Percentiles rank a stretch among this genome's conserved stretches.
These are phyloP conservation scores for Fennellomyces sp. DNA, from an alignment of 371 early-diverging fungal genomes.

Conservation along the genomic window DNA sequence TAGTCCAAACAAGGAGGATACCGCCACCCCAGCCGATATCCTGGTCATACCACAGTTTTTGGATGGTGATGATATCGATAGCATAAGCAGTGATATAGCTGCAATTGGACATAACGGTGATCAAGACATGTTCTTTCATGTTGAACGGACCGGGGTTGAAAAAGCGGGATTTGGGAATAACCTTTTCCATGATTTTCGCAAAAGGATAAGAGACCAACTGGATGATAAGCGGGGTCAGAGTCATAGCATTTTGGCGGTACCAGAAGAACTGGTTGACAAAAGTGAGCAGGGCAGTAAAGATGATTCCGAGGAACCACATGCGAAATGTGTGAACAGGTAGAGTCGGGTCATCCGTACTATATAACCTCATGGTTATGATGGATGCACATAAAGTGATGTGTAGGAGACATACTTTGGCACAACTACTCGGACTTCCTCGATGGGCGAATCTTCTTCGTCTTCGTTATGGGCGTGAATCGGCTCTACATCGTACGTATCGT, in stretches of 20 bases:
- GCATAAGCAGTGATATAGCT: slow-evolving; percentile 66
- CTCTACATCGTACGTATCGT: slow-evolving; percentile 1
- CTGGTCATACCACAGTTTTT: slow-evolving; percentile 62
- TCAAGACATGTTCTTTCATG: slow-evolving; percentile 86
- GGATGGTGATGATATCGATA: slow-evolving; percentile 74
- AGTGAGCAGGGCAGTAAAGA: slow-evolving; percentile 61
- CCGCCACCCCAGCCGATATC: slow-evolving; percentile 65
- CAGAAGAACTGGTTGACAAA: slow-evolving; percentile 82
- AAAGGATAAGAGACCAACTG: slow-evolving; percentile 67
- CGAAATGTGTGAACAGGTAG: slow-evolving; percentile 79
- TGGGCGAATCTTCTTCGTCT: slow-evolving; percentile 72
- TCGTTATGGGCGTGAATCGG: slow-evolving; percentile 5
- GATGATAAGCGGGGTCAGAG: slow-evolving; percentile 51
- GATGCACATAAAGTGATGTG: neutral
- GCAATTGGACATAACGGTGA: slow-evolving; percentile 69
- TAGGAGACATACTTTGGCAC: slow-evolving; percentile 53
- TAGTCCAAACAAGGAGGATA: slow-evolving; percentile 64
- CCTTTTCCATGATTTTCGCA: slow-evolving; percentile 64
- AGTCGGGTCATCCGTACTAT: slow-evolving; percentile 65
- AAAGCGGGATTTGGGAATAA: slow-evolving; percentile 30
- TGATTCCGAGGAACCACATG: slow-evolving; percentile 67
- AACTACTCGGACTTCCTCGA: slow-evolving; percentile 72
- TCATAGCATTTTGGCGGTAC: slow-evolving; percentile 62
- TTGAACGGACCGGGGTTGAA: slow-evolving; percentile 85
- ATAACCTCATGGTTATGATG: neutral